Conservation (phyloP, 2,329 filamentous ascomycete genomes). For the Sarocladiaceae sp. region DNA sequence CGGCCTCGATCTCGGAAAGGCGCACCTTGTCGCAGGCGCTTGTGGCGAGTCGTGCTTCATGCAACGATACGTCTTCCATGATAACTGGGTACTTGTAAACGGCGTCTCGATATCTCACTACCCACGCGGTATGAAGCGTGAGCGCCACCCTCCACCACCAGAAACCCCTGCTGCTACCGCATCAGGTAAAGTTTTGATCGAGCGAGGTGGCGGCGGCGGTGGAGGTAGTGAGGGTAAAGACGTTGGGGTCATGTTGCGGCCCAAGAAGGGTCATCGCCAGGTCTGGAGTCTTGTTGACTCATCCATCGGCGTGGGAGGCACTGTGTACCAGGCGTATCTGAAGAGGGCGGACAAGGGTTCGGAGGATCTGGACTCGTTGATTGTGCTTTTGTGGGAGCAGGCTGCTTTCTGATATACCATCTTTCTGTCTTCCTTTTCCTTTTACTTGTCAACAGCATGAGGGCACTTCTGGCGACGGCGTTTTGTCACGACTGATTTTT, state of each 20-base stretch:
- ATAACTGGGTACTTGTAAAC: constrained; percentile 42
- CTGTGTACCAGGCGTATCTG: constrained; percentile 42
- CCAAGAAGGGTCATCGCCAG: constrained; percentile 13
- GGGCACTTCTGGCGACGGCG: constrained; percentile 6
- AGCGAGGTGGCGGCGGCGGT: not conserved
- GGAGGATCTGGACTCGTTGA: constrained; percentile 29
- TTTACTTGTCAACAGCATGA: not conserved
- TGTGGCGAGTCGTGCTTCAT: constrained; percentile 42
- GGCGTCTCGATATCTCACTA: constrained; percentile 39
- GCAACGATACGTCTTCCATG: constrained; percentile 38
- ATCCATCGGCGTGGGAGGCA: constrained; percentile 24
- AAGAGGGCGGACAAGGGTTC: constrained; percentile 22
- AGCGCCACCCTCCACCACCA: constrained; percentile 10
- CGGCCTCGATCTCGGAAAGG: constrained; percentile 31
- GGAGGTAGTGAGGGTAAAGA: not conserved
- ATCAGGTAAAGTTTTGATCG: constrained; percentile 2
- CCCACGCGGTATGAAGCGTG: constrained; percentile 22
- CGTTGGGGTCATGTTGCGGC: not conserved
- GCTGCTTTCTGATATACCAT: not conserved
- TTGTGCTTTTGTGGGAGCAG: constrained; percentile 34
- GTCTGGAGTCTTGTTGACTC: constrained; percentile 38
- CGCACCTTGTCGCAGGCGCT: constrained; percentile 33
- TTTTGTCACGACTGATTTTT: constrained; percentile 1
- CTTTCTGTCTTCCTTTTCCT: not conserved
- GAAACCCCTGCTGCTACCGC: constrained; percentile 8